These are phyloP conservation scores for Leccinum truebloodii DNA, from an alignment of 768 basidiomycete genomes.

Conservation along the genomic window DNA sequence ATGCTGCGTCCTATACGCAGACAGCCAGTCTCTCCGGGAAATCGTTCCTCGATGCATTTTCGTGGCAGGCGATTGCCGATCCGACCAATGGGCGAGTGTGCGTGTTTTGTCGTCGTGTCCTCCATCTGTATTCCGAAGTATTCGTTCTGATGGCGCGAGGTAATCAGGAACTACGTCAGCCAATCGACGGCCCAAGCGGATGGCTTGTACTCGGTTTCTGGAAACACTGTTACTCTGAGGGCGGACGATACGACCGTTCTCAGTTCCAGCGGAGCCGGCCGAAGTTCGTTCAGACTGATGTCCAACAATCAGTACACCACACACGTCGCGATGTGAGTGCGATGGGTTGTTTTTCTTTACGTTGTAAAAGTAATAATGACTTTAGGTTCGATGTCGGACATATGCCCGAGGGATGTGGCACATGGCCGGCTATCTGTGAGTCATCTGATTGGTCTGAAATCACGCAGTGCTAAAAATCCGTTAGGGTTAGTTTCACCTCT, in stretches of 20 bases:
- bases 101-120: neutral
- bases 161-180: slow-evolving; percentile 43
- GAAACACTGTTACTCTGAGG: slow-evolving; percentile 36
- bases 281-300: slow-evolving; percentile 38
- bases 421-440: slow-evolving; percentile 40
- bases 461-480: neutral
- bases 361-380: neutral
- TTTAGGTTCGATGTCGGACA: slow-evolving; percentile 36
- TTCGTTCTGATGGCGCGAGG: neutral
- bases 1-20: slow-evolving; percentile 47
- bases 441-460: neutral
- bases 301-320: slow-evolving; percentile 32
- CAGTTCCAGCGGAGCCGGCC: slow-evolving; percentile 30
- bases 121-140: neutral
- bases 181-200: slow-evolving; percentile 48
- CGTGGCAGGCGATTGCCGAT: slow-evolving; percentile 32
- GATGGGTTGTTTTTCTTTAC: neutral
- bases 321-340: slow-evolving; percentile 36
- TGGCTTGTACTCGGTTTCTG: slow-evolving; percentile 59
- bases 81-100: slow-evolving; percentile 39
- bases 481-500: slow-evolving; percentile 27
- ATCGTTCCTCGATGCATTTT: slow-evolving; percentile 43
- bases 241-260: slow-evolving; percentile 37
- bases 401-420: slow-evolving; percentile 42
- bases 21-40: slow-evolving; percentile 49